Evolutionary conservation across 78 protist species (phyloP).

Genomic region (Chrysochromulina parva): DNA sequence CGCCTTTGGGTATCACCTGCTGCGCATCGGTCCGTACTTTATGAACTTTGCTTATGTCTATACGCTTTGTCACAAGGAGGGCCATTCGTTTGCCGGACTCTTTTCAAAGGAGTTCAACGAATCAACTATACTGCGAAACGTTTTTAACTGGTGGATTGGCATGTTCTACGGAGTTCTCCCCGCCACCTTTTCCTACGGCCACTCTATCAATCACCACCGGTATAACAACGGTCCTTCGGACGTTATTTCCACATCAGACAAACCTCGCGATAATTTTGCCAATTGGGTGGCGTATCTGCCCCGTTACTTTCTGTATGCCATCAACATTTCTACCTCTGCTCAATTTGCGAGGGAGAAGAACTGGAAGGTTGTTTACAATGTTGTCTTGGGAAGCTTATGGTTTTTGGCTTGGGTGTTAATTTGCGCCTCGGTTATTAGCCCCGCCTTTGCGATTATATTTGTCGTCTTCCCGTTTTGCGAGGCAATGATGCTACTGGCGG

Average conservation of each 20-base stretch:
- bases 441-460: neutral
- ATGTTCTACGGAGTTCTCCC: constrained; percentile 42
- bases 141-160: constrained; percentile 46
- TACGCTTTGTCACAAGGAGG: constrained; percentile 31
- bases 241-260: constrained; percentile 38
- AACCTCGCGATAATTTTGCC: constrained; percentile 20
- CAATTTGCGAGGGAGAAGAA: too few relatives aligned
- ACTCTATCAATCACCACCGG: constrained; percentile 38
- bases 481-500: constrained; percentile 27
- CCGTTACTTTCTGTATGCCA: neutral
- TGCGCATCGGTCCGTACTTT: constrained; percentile 41
- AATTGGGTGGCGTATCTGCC: constrained; percentile 30
- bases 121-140: neutral
- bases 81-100: neutral
- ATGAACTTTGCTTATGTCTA: constrained; percentile 43
- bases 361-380: neutral
- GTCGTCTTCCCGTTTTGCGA: constrained; percentile 37
- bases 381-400: neutral
- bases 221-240: constrained; percentile 48
- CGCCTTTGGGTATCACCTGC: too few relatives aligned
- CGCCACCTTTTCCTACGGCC: constrained; percentile 18
- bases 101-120: neutral
- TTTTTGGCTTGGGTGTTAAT: neutral
- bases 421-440: neutral
- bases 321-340: constrained; percentile 21